Evolutionary conservation across 2,329 filamentous ascomycete genomes (phyloP).

Genomic region (Aaosphaeria arxii): DNA sequence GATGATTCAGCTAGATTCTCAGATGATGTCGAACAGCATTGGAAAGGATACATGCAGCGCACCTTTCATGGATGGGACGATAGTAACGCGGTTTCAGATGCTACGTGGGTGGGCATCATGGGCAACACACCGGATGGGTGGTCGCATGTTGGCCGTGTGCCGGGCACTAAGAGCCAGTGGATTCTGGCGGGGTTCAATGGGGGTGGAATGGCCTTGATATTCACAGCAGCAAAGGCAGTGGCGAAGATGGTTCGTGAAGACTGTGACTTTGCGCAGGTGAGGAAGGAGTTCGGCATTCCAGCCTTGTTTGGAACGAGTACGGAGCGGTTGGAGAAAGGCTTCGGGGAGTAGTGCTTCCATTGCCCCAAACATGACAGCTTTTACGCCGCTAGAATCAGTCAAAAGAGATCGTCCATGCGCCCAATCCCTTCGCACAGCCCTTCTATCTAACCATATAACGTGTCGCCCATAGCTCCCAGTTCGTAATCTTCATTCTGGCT

Average conservation of each 20-base stretch:
- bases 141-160: constrained; percentile 47
- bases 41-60: constrained; percentile 49
- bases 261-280: constrained; percentile 29
- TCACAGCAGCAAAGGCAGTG: constrained; percentile 40
- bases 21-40: constrained; percentile 40
- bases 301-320: constrained; percentile 33
- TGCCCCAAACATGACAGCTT: too few species aligned
- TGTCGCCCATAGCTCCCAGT: too few species aligned
- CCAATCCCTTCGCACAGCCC: too few species aligned
- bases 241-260: constrained; percentile 39
- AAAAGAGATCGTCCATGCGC: too few species aligned
- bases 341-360: neutral
- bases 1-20: constrained; percentile 49
- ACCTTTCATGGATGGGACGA: constrained; percentile 51
- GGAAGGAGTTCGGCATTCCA: constrained; percentile 30
- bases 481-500: too few species aligned
- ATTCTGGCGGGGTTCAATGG: constrained; percentile 52
- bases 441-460: too few species aligned
- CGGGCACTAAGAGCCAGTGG: constrained; percentile 36
- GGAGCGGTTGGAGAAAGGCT: constrained; percentile 18
- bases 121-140: constrained; percentile 35
- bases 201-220: constrained; percentile 51
- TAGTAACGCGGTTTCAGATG: constrained; percentile 35
- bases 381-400: too few species aligned
- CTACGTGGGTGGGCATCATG: constrained; percentile 45